Conservation (phyloP, 202 grass and related monocot species). For the Sporobolus alterniflorus region DNA sequence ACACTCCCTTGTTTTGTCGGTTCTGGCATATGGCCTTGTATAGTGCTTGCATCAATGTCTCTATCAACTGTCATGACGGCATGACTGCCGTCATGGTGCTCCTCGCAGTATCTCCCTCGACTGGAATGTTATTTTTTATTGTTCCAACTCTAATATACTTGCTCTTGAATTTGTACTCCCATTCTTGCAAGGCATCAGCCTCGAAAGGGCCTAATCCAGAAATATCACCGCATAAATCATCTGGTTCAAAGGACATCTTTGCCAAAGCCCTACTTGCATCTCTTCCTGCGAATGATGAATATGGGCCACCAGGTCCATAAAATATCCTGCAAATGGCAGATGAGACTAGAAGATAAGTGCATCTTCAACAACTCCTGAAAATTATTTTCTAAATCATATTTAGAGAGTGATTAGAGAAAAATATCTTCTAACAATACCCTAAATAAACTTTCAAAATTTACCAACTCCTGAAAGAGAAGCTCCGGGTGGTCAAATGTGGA, state of each 20-base stretch:
- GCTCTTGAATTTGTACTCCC: conserved; percentile 78
- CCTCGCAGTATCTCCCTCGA: not conserved
- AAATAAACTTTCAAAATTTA: too few species aligned
- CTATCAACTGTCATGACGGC: conserved; percentile 1
- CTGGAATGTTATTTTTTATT: conserved; percentile 35
- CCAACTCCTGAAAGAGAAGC: too few species aligned
- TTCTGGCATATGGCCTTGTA: not conserved
- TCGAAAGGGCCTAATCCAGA: conserved; percentile 54
- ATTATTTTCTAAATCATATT: too few species aligned
- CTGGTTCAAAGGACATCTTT: conserved; percentile 71
- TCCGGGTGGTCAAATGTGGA: too few species aligned
- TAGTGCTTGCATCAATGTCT: not conserved
- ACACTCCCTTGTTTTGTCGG: conserved; percentile 3
- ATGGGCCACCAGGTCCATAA: conserved; percentile 72
- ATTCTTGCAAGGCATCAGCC: conserved; percentile 59
- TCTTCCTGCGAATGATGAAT: conserved; percentile 53
- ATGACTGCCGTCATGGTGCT: not conserved
- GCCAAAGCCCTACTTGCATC: conserved; percentile 63
- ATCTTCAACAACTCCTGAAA: too few species aligned
- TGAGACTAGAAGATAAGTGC: not conserved
- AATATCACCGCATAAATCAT: conserved; percentile 56
- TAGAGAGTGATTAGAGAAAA: too few species aligned
- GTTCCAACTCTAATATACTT: conserved; percentile 64
- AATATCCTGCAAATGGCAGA: conserved; percentile 48
- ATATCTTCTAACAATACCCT: too few species aligned